Evolutionary conservation across 805 yeast species (phyloP).

Genomic region (Blastobotrys parvus): DNA sequence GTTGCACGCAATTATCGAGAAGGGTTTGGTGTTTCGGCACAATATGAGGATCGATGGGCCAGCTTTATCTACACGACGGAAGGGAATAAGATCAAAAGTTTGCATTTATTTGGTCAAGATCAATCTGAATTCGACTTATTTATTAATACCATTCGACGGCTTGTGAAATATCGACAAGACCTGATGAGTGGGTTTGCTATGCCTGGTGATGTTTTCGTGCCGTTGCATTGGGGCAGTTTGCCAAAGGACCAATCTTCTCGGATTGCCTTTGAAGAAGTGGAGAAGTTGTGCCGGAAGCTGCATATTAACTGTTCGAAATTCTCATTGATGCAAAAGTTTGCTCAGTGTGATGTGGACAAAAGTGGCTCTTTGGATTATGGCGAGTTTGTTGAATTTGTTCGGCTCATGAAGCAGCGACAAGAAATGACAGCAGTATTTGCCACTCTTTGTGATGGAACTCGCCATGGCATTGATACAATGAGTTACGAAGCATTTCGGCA

Average conservation of each 20-base stretch:
- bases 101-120: conserved; percentile 65
- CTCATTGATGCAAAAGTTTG: conserved; percentile 43
- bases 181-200: conserved; percentile 55
- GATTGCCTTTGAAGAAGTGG: conserved; percentile 55
- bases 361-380: conserved; percentile 53
- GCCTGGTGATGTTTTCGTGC: conserved; percentile 54
- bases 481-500: conserved; percentile 27
- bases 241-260: conserved; percentile 20
- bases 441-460: conserved; percentile 9
- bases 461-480: conserved; percentile 6
- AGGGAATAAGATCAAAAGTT: conserved; percentile 58
- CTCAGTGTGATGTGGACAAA: conserved; percentile 40
- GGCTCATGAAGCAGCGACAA: conserved; percentile 51
- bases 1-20: conserved; percentile 83
- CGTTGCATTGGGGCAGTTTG: conserved; percentile 51
- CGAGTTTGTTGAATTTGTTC: conserved; percentile 71
- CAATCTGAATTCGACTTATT: conserved; percentile 46
- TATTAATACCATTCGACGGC: conserved; percentile 43
- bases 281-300: conserved; percentile 53
- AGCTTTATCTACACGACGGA: conserved; percentile 64
- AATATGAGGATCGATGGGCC: conserved; percentile 63
- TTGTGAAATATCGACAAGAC: conserved; percentile 51
- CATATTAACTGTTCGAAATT: conserved; percentile 63
- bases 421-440: conserved; percentile 53
- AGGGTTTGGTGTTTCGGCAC: conserved; percentile 66